Conservation (phyloP, 306 rosid species). For the Parietaria judaica region DNA sequence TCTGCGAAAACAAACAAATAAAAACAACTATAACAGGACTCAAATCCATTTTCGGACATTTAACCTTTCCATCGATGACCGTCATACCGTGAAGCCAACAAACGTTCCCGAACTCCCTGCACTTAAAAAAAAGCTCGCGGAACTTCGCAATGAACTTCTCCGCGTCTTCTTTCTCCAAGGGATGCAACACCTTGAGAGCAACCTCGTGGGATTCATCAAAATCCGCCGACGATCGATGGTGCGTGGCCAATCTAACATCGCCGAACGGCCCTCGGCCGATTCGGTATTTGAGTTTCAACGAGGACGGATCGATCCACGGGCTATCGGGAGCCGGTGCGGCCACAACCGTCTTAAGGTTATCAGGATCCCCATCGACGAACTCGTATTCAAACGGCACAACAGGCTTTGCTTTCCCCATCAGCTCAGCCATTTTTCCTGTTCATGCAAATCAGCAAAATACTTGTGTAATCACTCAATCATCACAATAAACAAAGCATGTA, state of each 20-base stretch:
- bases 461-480: background rate
- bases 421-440: slow-evolving; percentile 40
- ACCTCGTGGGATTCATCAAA: slow-evolving; percentile 72
- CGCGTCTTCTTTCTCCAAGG: slow-evolving; percentile 49
- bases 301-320: slow-evolving; percentile 67
- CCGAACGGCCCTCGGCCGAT: slow-evolving; percentile 83
- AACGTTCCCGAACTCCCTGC: slow-evolving; percentile 36
- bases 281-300: slow-evolving; percentile 65
- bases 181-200: slow-evolving; percentile 64
- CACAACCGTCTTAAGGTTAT: slow-evolving; percentile 35
- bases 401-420: slow-evolving; percentile 30
- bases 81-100: slow-evolving; percentile 69
- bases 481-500: too few species aligned
- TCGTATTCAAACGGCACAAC: slow-evolving; percentile 48
- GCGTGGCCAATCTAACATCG: slow-evolving; percentile 82
- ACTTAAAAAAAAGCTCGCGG: slow-evolving; percentile 37
- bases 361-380: slow-evolving; percentile 48
- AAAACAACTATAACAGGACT: background rate
- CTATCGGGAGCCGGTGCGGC: slow-evolving; percentile 27
- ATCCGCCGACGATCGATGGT: slow-evolving; percentile 71
- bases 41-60: background rate
- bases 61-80: slow-evolving; percentile 57
- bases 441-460: background rate
- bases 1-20: background rate
- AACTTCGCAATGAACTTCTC: slow-evolving; percentile 38